Evolutionary conservation across 306 rosid genomes (phyloP), one percentile per base, ranked within the genome.

Genomic region (Prosopis cineraria): DNA sequence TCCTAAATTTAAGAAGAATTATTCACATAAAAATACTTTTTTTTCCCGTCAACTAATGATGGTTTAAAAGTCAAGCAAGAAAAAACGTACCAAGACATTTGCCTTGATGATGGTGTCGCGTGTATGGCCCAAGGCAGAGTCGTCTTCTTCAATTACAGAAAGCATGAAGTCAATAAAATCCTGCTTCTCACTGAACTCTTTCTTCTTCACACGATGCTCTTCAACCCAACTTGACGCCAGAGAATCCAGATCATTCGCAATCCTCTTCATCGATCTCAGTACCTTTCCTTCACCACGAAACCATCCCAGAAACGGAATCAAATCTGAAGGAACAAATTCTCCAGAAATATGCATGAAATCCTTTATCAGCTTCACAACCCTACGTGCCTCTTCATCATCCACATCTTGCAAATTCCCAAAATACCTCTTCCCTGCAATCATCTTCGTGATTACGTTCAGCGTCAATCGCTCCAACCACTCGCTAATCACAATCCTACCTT

Each of bases 91-190:
- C 83, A 44, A n/a, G 25, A 77, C 33, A 73, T 77, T 84, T 40
- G 86, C 88, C 48, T 87, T 89, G 78, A 89, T 80, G 44, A 89
- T 75, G 5, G 80, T 78, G 4, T 87, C 91, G 20, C 90, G 83
- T 0, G 77, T 6, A 52, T 79, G 73, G 14, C 86, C 78, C 67
- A 84, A 70, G 70, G 48, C 36, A n/a, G 80, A 40, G 67, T 80
- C 76, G 5, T 87, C 90, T 77, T 80, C 40, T 37, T 37, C 40
- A 6, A 37, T 69, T 20, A 44, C 73, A 45, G 87, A n/a, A n/a
- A n/a, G n/a, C n/a, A n/a, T n/a, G n/a, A n/a, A n/a, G n/a, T n/a
- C n/a, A n/a, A n/a, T n/a, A n/a, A n/a, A n/a, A n/a, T n/a, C n/a
- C n/a, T n/a, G n/a, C n/a, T n/a, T n/a, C n/a, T 79, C 74, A 41